These are phyloP conservation scores for Penicillium coprophilum DNA, from an alignment of 495 filamentous ascomycete species.

Conservation along the genomic window DNA sequence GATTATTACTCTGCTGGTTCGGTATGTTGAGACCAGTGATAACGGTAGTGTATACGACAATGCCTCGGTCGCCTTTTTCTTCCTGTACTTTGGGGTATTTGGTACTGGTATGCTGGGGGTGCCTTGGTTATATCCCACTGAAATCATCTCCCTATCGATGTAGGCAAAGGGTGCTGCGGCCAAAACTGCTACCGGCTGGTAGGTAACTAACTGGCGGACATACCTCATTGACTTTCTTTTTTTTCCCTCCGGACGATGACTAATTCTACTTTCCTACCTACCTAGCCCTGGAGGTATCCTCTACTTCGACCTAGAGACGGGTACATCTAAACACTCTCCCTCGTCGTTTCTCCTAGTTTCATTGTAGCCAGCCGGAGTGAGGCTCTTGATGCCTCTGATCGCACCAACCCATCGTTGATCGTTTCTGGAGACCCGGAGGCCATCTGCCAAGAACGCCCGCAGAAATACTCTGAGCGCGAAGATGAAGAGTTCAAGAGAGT, in stretches of 20 bases:
- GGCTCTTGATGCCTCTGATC: slow-evolving; percentile 47
- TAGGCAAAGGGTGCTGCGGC: slow-evolving; percentile 57
- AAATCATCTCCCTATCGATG: slow-evolving; percentile 60
- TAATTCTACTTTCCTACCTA: slow-evolving; percentile 57
- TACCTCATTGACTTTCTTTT: background rate
- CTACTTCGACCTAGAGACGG: slow-evolving; percentile 64
- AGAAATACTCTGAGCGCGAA: slow-evolving; percentile 3
- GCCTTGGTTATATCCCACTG: slow-evolving; percentile 63
- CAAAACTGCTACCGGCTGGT: slow-evolving; percentile 61
- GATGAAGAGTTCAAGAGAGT: background rate
- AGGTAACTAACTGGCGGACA: background rate
- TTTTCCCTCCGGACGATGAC: slow-evolving; percentile 53
- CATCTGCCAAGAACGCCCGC: background rate
- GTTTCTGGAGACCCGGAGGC: slow-evolving; percentile 4
- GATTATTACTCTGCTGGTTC: slow-evolving; percentile 56
- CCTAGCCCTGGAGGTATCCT: no score
- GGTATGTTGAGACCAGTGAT: slow-evolving; percentile 39
- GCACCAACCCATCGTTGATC: slow-evolving; percentile 41
- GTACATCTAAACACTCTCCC: slow-evolving; percentile 11
- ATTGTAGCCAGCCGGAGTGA: slow-evolving; percentile 43
- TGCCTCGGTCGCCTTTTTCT: slow-evolving; percentile 47
- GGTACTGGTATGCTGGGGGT: slow-evolving; percentile 58
- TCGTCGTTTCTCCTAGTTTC: slow-evolving; percentile 11
- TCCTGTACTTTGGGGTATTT: slow-evolving; percentile 52
- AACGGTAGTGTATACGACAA: slow-evolving; percentile 32